These are phyloP conservation scores for Geotrichum reessii DNA, from an alignment of 1,139 yeast genomes.

Conservation along the genomic window DNA sequence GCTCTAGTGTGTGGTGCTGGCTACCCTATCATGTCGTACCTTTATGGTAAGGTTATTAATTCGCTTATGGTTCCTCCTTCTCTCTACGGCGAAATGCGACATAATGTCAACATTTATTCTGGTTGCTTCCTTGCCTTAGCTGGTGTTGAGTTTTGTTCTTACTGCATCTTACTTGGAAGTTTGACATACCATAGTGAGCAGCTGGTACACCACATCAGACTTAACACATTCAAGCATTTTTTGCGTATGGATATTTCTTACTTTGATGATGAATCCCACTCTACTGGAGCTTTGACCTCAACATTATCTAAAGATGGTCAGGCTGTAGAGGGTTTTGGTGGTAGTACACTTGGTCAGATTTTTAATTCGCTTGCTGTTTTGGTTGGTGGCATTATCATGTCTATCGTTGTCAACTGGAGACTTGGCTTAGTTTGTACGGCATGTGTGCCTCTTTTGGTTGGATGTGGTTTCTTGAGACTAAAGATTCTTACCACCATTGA, in stretches of 20 bases:
- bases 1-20: constrained; percentile 38
- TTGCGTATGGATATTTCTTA: constrained; percentile 77
- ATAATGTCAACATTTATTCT: constrained; percentile 34
- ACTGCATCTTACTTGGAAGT: constrained; percentile 2
- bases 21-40: constrained; percentile 38
- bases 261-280: constrained; percentile 61
- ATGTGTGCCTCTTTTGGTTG: constrained; percentile 59
- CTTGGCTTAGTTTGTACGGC: constrained; percentile 57
- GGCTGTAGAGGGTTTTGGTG: constrained; percentile 77
- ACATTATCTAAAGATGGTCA: constrained; percentile 80
- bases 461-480: constrained; percentile 74
- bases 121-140: constrained; percentile 42
- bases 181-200: constrained; percentile 21
- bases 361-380: constrained; percentile 69
- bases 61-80: constrained; percentile 36
- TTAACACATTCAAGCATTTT: constrained; percentile 32
- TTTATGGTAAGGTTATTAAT: constrained; percentile 37
- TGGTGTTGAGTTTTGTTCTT: constrained; percentile 19
- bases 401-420: constrained; percentile 64
- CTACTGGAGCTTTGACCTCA: constrained; percentile 75
- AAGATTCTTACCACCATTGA: constrained; percentile 70
- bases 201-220: constrained; percentile 34
- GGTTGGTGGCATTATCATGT: constrained; percentile 64
- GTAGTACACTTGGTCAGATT: constrained; percentile 78
- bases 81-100: constrained; percentile 36